Evolutionary conservation across 805 yeast genomes (phyloP).

Genomic region (Metschnikowia picachoensis): DNA sequence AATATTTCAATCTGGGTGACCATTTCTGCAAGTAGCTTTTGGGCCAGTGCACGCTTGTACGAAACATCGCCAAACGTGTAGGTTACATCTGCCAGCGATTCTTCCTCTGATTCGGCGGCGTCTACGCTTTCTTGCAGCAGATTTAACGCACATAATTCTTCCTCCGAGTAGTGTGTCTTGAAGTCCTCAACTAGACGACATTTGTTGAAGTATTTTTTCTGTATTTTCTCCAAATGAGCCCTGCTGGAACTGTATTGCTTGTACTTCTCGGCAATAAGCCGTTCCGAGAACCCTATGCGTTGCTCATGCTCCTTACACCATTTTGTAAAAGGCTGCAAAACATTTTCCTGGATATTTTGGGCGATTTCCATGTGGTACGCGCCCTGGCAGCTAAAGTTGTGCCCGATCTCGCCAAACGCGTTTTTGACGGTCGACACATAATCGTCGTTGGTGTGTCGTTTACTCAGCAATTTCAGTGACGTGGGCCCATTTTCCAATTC

Average conservation of each 20-base stretch:
- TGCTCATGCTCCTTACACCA: slow-evolving; percentile 75
- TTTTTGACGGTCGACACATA: slow-evolving; percentile 62
- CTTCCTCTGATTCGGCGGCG: slow-evolving; percentile 16
- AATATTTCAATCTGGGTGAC: slow-evolving; percentile 44
- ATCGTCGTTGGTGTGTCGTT: slow-evolving; percentile 43
- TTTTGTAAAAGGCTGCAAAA: slow-evolving; percentile 63
- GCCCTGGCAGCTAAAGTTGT: slow-evolving; percentile 57
- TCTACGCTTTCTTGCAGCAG: background rate
- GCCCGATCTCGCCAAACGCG: slow-evolving; percentile 55
- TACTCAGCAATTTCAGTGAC: slow-evolving; percentile 40
- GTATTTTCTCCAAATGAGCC: slow-evolving; percentile 50
- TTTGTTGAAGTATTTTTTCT: slow-evolving; percentile 70
- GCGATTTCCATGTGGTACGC: slow-evolving; percentile 58
- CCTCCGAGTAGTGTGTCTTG: slow-evolving; percentile 45
- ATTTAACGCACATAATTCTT: slow-evolving; percentile 27
- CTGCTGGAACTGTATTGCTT: slow-evolving; percentile 48
- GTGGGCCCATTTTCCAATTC: slow-evolving; percentile 43
- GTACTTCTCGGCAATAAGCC: slow-evolving; percentile 47
- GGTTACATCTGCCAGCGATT: slow-evolving; percentile 16
- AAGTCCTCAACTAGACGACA: slow-evolving; percentile 71
- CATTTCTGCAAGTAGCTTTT: slow-evolving; percentile 33
- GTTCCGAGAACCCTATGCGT: slow-evolving; percentile 60
- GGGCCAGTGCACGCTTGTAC: slow-evolving; percentile 29
- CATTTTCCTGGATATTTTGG: slow-evolving; percentile 53
- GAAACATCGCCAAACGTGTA: slow-evolving; percentile 32